Evolutionary conservation across 2,329 filamentous ascomycete genomes (phyloP).

Genomic region (Trichoderma atroviride): DNA sequence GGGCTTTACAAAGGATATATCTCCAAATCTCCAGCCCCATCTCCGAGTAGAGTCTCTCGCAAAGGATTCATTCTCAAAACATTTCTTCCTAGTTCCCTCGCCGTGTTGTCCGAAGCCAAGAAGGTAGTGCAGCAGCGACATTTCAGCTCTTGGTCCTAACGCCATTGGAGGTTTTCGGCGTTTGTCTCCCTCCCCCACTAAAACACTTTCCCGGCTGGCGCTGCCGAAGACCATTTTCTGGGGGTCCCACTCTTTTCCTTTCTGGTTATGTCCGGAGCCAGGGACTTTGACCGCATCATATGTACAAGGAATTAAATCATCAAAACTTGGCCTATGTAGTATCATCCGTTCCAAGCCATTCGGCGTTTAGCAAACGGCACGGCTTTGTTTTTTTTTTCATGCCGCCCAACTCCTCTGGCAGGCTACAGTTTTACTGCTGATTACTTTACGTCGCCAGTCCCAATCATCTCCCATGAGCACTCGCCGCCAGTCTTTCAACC

Average conservation of each 20-base stretch:
- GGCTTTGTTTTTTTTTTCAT: background rate
- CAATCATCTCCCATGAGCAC: background rate
- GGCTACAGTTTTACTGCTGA: background rate
- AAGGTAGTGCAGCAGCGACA: background rate
- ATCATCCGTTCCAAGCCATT: no score
- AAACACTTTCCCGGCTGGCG: background rate
- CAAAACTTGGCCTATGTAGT: no score
- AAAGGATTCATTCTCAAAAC: background rate
- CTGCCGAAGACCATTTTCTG: background rate
- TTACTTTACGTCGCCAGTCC: background rate
- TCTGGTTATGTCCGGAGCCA: conserved; percentile 10
- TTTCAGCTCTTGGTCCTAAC: background rate
- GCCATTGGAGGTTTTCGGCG: conserved; percentile 6
- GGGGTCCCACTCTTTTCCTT: background rate
- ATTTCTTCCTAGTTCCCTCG: background rate
- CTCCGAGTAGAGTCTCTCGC: background rate
- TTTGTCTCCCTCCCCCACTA: background rate
- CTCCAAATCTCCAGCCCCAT: background rate
- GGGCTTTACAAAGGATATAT: background rate
- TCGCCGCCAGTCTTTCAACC: background rate
- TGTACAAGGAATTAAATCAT: no score
- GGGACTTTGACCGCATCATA: no score
- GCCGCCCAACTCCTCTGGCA: background rate
- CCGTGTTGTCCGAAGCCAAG: background rate
- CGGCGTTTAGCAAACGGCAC: background rate